phyloP scores from a whole-genome alignment of 192 early-diverging fungal species.

The Piromyces finnis region DNA sequence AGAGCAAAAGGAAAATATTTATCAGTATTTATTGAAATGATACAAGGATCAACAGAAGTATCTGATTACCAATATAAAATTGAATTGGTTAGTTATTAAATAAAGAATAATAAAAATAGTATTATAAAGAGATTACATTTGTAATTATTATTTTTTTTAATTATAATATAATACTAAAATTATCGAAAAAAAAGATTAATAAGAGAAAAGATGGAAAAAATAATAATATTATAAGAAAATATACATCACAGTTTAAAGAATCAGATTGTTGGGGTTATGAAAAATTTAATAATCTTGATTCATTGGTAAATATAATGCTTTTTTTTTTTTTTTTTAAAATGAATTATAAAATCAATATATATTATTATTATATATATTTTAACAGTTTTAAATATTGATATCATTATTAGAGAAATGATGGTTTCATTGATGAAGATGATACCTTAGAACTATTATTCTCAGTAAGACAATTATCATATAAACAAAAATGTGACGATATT shows the following conservation, averaged over 20 bases:
- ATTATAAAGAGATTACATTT: too few species aligned
- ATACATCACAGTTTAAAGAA: neutral
- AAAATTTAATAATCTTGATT: neutral
- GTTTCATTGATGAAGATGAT: neutral
- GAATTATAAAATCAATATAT: too few species aligned
- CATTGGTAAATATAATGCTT: neutral
- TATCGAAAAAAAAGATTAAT: neutral
- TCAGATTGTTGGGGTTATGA: neutral
- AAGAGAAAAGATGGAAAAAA: neutral
- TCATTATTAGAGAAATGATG: neutral
- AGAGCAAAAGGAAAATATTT: neutral
- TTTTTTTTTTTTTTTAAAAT: too few species aligned
- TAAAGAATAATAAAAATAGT: too few species aligned
- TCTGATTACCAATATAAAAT: neutral
- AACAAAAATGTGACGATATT: neutral
- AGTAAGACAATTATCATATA: neutral
- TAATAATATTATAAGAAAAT: neutral
- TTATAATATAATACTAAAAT: too few species aligned
- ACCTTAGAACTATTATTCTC: neutral
- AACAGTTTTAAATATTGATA: neutral
- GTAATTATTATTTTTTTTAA: too few species aligned
- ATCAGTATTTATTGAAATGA: neutral
- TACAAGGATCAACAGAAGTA: neutral
- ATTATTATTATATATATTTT: too few species aligned
- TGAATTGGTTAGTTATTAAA: neutral